phyloP scores from a whole-genome alignment of 176 grass and related monocot species.

The Avena sativa region DNA sequence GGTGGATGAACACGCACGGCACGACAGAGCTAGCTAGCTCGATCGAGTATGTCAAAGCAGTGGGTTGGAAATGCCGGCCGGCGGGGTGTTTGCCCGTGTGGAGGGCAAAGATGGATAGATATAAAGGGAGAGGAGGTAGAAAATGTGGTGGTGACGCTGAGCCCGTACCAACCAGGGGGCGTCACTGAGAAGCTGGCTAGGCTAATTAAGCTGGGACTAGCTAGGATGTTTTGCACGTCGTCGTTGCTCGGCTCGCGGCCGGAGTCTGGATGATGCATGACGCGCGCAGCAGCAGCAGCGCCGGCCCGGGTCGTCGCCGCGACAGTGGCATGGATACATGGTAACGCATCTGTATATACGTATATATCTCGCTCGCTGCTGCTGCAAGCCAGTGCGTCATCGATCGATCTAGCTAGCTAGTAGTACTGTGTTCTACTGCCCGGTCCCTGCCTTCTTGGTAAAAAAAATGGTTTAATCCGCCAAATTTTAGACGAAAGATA shows the following conservation, averaged over 20 bases:
- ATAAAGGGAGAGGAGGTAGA: constrained; percentile 29
- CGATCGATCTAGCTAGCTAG: background rate
- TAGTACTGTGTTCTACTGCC: background rate
- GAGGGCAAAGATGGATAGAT: constrained; percentile 35
- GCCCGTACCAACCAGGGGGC: constrained; percentile 66
- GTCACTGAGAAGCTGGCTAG: constrained; percentile 48
- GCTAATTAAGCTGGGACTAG: background rate
- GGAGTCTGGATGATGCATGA: background rate
- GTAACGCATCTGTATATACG: too few relatives aligned
- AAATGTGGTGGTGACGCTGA: constrained; percentile 61
- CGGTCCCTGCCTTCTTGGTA: background rate
- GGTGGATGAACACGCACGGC: constrained; percentile 3
- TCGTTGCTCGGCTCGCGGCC: background rate
- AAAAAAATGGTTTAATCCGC: too few relatives aligned
- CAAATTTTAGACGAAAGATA: too few relatives aligned
- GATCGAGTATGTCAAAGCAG: background rate
- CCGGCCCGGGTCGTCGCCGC: constrained; percentile 5
- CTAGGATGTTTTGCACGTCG: background rate
- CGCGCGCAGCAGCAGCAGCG: background rate
- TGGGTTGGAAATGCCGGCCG: constrained; percentile 15
- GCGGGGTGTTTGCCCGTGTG: constrained; percentile 41
- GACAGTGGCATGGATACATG: constrained; percentile 36
- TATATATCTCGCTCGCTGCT: background rate
- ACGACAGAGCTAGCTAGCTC: background rate
- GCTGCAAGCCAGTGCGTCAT: background rate